Evolutionary conservation across 345 rosid genomes (phyloP), one percentile per base, ranked within the genome.

Genomic region (Gynandropsis gynandra): DNA sequence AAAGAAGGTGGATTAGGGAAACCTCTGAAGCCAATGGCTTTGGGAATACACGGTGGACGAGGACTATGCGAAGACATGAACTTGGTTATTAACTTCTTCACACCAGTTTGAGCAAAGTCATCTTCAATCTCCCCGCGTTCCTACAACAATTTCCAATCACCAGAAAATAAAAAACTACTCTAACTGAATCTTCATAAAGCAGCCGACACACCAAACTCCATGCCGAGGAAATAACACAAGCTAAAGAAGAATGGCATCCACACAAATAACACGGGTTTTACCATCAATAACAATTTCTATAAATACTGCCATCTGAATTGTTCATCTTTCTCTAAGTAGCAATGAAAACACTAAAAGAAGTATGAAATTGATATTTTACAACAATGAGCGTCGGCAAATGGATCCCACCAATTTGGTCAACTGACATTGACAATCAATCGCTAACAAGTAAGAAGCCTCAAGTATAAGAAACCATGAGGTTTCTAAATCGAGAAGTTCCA

Each of bases 91-190:
- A 84, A 15, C 58, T 64, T 76, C 47, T 52, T 64, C 24, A 82
- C 67, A 36, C 72, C 97, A 33, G 56, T 17, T 54, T 76, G 72
- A 40, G 92, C 87, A 76, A 88, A 79, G 50, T 88, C 87, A 36
- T 74, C 80, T 58, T 88, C 95, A 1, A 65, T 50, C 71, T 71
- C 83, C 57, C 89, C 95, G 44, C 75, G 79, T 69, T 75, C 88
- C 95, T 85, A 24, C 29, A 24, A 24, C 29, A 24, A 24, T 5
- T 2, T 5, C 29, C 2, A 24, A 24, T 2, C 29, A 24, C 5
- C 29, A 5, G n/a, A n/a, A n/a, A n/a, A n/a, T n/a, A n/a, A n/a
- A n/a, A n/a, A n/a, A n/a, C n/a, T n/a, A 54, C 61, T 45, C 34
- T 49, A 1, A 53, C 43, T 48, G 65, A 50, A 42, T 33, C n/a